A percentile compares a stretch with the other conserved stretches of the same genome.
Conservation (phyloP, 345 rosid genomes). For the Excoecaria agallocha region DNA sequence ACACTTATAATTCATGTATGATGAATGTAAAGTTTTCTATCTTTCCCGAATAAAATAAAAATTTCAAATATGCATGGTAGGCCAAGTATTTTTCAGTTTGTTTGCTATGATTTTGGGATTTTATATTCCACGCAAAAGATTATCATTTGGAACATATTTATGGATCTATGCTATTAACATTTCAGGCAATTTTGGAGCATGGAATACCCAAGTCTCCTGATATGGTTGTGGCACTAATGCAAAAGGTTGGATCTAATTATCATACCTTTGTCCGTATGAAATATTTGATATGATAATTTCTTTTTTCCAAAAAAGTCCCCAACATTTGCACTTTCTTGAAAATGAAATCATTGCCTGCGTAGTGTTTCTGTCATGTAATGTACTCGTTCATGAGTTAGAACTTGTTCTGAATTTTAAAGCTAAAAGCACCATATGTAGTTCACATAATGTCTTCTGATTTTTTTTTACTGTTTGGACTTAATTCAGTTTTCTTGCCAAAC, state of each 20-base stretch:
- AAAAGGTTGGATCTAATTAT: constrained; percentile 52
- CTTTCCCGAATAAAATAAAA: background rate
- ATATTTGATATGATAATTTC: background rate
- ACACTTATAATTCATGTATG: constrained; percentile 77
- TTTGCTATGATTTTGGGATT: background rate
- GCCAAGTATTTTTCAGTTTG: background rate
- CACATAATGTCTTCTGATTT: background rate
- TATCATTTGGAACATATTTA: constrained; percentile 11
- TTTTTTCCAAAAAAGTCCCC: background rate
- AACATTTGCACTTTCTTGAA: background rate
- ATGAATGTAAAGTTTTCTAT: constrained; percentile 62
- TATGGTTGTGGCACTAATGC: constrained; percentile 77
- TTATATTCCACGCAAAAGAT: background rate
- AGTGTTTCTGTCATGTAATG: too few relatives aligned
- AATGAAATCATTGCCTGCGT: background rate
- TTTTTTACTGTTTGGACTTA: background rate
- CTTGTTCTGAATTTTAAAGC: background rate
- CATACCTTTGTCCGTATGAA: background rate
- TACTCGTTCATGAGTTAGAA: background rate
- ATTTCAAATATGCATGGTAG: background rate
- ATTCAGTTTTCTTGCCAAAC: background rate
- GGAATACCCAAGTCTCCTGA: constrained; percentile 80
- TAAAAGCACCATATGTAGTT: background rate
- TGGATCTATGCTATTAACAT: constrained; percentile 1
- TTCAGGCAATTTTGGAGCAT: constrained; percentile 73